Percentiles rank a stretch among this genome's conserved stretches.
Evolutionary conservation across 139 green algal genomes (phyloP).

Genomic region (Coccomyxa sp.): DNA sequence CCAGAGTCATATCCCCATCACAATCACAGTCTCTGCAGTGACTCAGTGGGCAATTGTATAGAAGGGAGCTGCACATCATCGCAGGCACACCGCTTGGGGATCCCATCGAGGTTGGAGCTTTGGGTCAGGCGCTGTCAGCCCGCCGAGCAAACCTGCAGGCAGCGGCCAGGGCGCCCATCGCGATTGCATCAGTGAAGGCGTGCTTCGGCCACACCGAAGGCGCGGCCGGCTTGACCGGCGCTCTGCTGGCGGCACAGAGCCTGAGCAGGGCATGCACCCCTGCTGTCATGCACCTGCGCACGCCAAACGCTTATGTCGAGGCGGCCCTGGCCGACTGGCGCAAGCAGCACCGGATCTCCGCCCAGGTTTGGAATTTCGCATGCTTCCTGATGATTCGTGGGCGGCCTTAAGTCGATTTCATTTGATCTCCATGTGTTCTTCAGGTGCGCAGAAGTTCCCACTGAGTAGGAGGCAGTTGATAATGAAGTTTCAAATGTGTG

Average conservation of each 20-base stretch:
- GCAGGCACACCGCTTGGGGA: constrained; percentile 70
- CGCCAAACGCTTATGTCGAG: constrained; percentile 52
- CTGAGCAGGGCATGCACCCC: background rate
- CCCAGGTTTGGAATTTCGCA: too few relatives aligned
- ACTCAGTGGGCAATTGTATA: background rate
- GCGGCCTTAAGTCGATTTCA: too few relatives aligned
- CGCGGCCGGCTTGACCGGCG: constrained; percentile 65
- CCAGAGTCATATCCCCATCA: too few relatives aligned
- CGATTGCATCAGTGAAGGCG: constrained; percentile 62
- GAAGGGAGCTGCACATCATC: background rate
- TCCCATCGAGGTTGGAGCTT: constrained; percentile 62
- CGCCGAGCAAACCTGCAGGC: too few relatives aligned
- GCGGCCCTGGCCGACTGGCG: constrained; percentile 33
- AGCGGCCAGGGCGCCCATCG: constrained; percentile 18
- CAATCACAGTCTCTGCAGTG: too few relatives aligned
- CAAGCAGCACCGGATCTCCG: too few relatives aligned
- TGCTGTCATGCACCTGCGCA: constrained; percentile 55
- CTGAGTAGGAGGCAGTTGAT: too few relatives aligned
- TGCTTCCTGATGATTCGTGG: too few relatives aligned
- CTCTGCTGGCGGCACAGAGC: constrained; percentile 38
- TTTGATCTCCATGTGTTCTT: too few relatives aligned
- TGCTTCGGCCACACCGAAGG: constrained; percentile 82
- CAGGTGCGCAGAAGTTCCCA: too few relatives aligned
- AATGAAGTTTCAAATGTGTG: too few relatives aligned
- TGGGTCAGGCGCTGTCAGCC: constrained; percentile 25